Evolutionary conservation across 2,329 filamentous ascomycete genomes (phyloP).

Genomic region (Phaeophleospora eucalypticola): DNA sequence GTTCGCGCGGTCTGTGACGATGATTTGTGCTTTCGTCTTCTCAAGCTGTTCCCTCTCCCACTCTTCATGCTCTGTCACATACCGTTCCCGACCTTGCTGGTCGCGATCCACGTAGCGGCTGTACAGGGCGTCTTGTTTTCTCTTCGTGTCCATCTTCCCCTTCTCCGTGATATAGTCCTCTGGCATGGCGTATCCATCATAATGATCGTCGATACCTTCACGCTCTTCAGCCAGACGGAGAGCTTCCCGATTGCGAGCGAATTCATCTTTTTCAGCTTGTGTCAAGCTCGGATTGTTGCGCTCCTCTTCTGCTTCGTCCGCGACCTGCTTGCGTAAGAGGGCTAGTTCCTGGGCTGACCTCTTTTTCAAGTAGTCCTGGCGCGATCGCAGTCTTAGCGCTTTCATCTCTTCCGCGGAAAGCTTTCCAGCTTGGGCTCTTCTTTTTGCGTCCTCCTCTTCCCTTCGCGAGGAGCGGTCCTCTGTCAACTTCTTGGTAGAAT

Average conservation of each 20-base stretch:
- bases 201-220: constrained; percentile 81
- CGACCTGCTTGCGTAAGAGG: constrained; percentile 82
- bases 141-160: constrained; percentile 79
- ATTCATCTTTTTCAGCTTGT: constrained; percentile 77
- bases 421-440: constrained; percentile 59
- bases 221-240: constrained; percentile 62
- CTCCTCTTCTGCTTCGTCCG: constrained; percentile 76
- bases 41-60: constrained; percentile 89
- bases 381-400: constrained; percentile 75
- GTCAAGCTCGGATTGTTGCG: constrained; percentile 70
- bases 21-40: constrained; percentile 83
- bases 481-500: constrained; percentile 64
- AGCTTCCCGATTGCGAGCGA: constrained; percentile 77
- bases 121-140: constrained; percentile 86
- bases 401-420: constrained; percentile 68
- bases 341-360: constrained; percentile 80
- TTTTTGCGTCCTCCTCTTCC: constrained; percentile 49
- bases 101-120: constrained; percentile 85
- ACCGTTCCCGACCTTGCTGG: constrained; percentile 81
- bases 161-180: constrained; percentile 95
- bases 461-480: constrained; percentile 51
- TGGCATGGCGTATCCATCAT: constrained; percentile 87
- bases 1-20: constrained; percentile 67
- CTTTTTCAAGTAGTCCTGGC: constrained; percentile 92
- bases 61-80: constrained; percentile 89